phyloP scores from a whole-genome alignment of 1,284 basidiomycete genomes.

The Pseudozyma tsukubaensis region DNA sequence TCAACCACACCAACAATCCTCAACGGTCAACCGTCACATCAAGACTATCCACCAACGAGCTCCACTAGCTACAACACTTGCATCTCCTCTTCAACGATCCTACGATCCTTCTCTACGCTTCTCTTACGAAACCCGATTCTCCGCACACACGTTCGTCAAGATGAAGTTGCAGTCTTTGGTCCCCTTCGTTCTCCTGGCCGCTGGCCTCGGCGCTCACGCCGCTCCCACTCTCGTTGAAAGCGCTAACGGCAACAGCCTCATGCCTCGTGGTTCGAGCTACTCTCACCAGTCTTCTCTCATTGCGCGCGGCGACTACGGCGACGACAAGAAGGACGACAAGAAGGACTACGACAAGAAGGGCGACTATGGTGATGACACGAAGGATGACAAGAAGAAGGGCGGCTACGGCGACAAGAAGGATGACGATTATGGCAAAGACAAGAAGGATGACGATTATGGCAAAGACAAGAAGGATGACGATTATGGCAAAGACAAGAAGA shows the following conservation, averaged over 20 bases:
- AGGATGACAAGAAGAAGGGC: slow-evolving; percentile 21
- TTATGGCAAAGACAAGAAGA: neutral
- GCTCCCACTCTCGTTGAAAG: slow-evolving; percentile 18
- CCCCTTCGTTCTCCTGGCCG: slow-evolving; percentile 33
- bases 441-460: slow-evolving; percentile 1
- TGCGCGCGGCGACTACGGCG: slow-evolving; percentile 17
- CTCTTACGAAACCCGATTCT: neutral
- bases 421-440: slow-evolving; percentile 4
- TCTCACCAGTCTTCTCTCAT: slow-evolving; percentile 5
- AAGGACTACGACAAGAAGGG: slow-evolving; percentile 12
- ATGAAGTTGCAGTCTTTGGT: slow-evolving; percentile 42
- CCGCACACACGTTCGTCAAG: neutral
- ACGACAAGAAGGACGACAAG: slow-evolving; percentile 12
- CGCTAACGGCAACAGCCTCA: slow-evolving; percentile 12
- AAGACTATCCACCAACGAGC: no score
- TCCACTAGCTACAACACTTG: no score
- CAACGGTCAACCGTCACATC: neutral
- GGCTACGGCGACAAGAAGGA: slow-evolving; percentile 10
- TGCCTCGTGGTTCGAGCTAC: slow-evolving; percentile 6
- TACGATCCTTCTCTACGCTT: neutral
- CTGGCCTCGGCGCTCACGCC: slow-evolving; percentile 31
- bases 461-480: slow-evolving; percentile 13
- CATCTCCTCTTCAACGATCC: neutral
- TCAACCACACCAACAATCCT: neutral
- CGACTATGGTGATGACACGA: slow-evolving; percentile 2